phyloP scores from a whole-genome alignment of 345 rosid species.

The Pugionium cornutum region DNA sequence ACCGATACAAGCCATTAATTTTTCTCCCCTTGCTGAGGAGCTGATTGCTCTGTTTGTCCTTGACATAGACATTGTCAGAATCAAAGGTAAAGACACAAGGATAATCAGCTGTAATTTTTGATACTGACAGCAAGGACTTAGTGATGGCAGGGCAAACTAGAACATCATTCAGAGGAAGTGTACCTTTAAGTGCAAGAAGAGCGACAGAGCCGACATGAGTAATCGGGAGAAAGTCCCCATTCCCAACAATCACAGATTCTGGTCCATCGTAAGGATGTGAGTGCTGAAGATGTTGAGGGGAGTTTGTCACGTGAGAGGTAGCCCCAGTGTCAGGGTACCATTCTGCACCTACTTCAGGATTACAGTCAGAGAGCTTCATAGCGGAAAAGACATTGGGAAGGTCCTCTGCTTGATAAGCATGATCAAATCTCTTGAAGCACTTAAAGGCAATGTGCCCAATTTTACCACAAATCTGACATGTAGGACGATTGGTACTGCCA shows the following conservation, averaged over 20 bases:
- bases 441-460: too few relatives aligned
- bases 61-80: too few relatives aligned
- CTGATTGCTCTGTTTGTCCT: too few relatives aligned
- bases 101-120: background rate
- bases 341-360: background rate
- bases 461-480: too few relatives aligned
- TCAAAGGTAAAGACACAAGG: too few relatives aligned
- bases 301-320: background rate
- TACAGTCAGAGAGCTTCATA: background rate
- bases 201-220: background rate
- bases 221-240: background rate
- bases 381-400: background rate
- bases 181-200: background rate
- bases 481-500: too few relatives aligned
- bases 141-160: background rate
- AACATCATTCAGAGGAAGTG: background rate
- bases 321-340: background rate
- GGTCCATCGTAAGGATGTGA: background rate
- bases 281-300: background rate
- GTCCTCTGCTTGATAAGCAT: background rate
- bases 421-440: background rate
- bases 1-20: too few relatives aligned
- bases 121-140: background rate
- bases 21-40: too few relatives aligned
- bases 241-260: background rate